Evolutionary conservation across 2,329 filamentous ascomycete species (phyloP), one percentile per base, ranked within the genome.

Genomic region (Fusarium sp.): DNA sequence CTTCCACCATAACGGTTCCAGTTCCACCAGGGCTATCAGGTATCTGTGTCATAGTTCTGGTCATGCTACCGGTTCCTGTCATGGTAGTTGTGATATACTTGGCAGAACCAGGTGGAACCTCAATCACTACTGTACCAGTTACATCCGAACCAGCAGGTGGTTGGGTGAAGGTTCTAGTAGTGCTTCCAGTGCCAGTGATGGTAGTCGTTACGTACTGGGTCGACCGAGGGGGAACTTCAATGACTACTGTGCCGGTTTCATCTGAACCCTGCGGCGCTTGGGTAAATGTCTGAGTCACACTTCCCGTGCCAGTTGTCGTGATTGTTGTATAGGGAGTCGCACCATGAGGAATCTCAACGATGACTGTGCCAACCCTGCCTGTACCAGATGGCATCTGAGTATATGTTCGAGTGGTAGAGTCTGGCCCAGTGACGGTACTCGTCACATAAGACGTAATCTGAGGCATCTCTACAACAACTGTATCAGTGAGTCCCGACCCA

Each of bases 381-480:
- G 58, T 8, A 0, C 42, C 28, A 2, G 30, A 39, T 7, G 58
- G 46, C 1, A 24, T 30, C 10, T 43, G 56, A 5, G 42, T 39
- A 3, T 38, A 8, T 3, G 36, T 62, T 2, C 17, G n/a, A 1
- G 42, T 60, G 0, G 9, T 20, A 4, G 11, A 53, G 1, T 11
- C 28, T 0, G 36, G 26, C 2, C 48, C 48, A 2, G 48, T 57
- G 6, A 17, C 32, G 0, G 55, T 57, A 4, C 26, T 20, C 1
- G 44, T 55, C 1, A 15, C 15, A 12, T 55, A 63, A 1, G 49
- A 56, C 0, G 57, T 62, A 3, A 57, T 7, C 9, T 39, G 45
- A 10, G 60, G 60, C 0, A 63, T 0, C 1, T 63, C 20, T 0
- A 63, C 23, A 2, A 63, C 3, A 9, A 63, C n/a, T 1, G 60